phyloP scores from a whole-genome alignment of 805 yeast species.

The Candida schatavii region DNA sequence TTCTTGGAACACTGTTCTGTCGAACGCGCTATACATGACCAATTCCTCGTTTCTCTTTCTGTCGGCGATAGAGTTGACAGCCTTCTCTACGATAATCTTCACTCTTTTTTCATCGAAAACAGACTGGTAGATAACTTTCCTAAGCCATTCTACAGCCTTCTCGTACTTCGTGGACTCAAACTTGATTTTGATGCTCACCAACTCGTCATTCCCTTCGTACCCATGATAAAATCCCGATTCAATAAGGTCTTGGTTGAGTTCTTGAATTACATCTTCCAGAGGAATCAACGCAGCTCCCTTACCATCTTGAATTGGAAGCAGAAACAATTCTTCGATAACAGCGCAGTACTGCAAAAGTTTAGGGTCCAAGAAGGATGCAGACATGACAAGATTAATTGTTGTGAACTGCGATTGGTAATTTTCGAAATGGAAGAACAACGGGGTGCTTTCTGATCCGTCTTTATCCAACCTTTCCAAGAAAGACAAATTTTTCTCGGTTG shows the following conservation, averaged over 20 bases:
- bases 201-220: slow-evolving; percentile 59
- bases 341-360: slow-evolving; percentile 62
- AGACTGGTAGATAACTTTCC: slow-evolving; percentile 59
- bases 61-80: slow-evolving; percentile 59
- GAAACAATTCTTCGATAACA: slow-evolving; percentile 60
- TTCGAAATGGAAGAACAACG: slow-evolving; percentile 75
- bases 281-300: slow-evolving; percentile 49
- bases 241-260: slow-evolving; percentile 71
- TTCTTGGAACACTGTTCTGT: slow-evolving; percentile 49
- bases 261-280: slow-evolving; percentile 73
- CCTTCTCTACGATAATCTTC: slow-evolving; percentile 59
- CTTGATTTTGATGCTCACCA: slow-evolving; percentile 58
- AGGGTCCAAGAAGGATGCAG: slow-evolving; percentile 51
- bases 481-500: no score
- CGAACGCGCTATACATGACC: slow-evolving; percentile 64
- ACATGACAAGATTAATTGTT: slow-evolving; percentile 59
- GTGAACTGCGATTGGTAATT: slow-evolving; percentile 77
- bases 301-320: slow-evolving; percentile 66
- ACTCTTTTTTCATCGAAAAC: slow-evolving; percentile 73
- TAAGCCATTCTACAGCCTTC: slow-evolving; percentile 75
- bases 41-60: slow-evolving; percentile 59
- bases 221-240: slow-evolving; percentile 56
- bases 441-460: slow-evolving; percentile 37
- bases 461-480: neutral
- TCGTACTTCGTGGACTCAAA: slow-evolving; percentile 60